Percentiles rank a stretch among this genome's conserved stretches.
These are phyloP conservation scores for Musa beccarii DNA, from an alignment of 176 grass and related monocot genomes.

Conservation along the genomic window DNA sequence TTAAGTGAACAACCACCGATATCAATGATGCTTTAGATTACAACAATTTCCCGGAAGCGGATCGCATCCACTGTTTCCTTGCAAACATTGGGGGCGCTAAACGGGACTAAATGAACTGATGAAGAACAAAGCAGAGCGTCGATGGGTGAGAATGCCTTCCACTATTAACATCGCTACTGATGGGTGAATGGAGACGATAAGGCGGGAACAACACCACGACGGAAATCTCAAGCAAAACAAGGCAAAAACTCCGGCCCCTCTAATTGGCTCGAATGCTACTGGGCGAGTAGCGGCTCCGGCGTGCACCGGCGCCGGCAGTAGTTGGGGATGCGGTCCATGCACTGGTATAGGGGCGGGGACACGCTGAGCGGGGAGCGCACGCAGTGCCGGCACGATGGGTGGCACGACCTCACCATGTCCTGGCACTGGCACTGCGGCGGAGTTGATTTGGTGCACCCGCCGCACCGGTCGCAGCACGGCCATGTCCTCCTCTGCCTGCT, in stretches of 20 bases:
- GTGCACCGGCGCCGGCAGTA: slow-evolving; percentile 46
- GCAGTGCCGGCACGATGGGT: slow-evolving; percentile 74
- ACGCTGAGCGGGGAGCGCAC: slow-evolving; percentile 46
- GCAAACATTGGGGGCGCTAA: too few species aligned
- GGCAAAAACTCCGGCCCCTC: neutral
- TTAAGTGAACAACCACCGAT: too few species aligned
- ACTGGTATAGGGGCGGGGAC: slow-evolving; percentile 63
- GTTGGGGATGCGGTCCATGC: slow-evolving; percentile 52
- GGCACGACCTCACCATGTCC: slow-evolving; percentile 51
- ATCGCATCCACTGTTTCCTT: too few species aligned
- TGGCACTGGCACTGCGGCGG: slow-evolving; percentile 46
- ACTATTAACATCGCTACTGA: too few species aligned
- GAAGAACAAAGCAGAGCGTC: too few species aligned
- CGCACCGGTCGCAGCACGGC: slow-evolving; percentile 76
- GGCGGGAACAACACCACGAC: too few species aligned
- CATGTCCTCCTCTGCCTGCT: slow-evolving; percentile 14
- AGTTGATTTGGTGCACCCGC: slow-evolving; percentile 53
- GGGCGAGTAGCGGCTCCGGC: neutral
- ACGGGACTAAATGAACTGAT: too few species aligned
- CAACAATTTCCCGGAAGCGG: too few species aligned
- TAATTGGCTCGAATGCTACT: neutral
- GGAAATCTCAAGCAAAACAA: neutral
- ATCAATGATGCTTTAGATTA: too few species aligned
- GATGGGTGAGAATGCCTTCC: too few species aligned
- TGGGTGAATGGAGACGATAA: too few species aligned